phyloP scores from a whole-genome alignment of 2,329 filamentous ascomycete species.

The Bimuria novae-zelandiae region DNA sequence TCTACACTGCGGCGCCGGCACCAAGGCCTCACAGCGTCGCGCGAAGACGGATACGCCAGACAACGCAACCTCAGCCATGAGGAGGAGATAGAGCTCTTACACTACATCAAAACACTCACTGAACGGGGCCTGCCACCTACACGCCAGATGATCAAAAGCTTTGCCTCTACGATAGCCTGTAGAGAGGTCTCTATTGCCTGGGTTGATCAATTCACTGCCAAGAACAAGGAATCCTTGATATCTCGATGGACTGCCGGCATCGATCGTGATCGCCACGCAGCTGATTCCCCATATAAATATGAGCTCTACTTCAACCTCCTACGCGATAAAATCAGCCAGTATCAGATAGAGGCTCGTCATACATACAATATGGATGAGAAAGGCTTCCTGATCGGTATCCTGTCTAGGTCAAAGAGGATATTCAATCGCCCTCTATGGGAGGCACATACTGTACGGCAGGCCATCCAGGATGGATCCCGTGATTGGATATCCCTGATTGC shows the following conservation, averaged over 20 bases:
- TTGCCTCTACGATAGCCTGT: conserved; percentile 9
- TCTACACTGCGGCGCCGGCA: too few species aligned
- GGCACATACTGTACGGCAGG: not conserved
- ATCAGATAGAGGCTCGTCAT: not conserved
- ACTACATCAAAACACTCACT: conserved; percentile 13
- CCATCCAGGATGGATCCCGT: conserved; percentile 1
- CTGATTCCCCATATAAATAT: conserved; percentile 17
- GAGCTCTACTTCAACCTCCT: conserved; percentile 19
- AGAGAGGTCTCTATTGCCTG: conserved; percentile 11
- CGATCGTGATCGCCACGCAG: conserved; percentile 15
- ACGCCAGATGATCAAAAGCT: conserved; percentile 15
- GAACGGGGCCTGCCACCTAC: conserved; percentile 16
- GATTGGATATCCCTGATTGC: conserved; percentile 4
- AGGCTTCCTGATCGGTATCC: conserved; percentile 15
- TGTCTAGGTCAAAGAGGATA: conserved; percentile 10
- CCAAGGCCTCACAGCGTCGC: too few species aligned
- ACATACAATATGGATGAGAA: conserved; percentile 19
- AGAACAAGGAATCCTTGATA: conserved; percentile 6
- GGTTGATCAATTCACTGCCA: conserved; percentile 8
- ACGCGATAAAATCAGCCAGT: not conserved
- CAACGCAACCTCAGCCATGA: not conserved
- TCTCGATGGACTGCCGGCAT: conserved; percentile 17
- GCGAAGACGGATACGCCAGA: too few species aligned
- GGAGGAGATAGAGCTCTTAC: conserved; percentile 9
- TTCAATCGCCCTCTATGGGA: not conserved